These are phyloP conservation scores for Pseudogymnoascus sp. DNA, from an alignment of 2,329 filamentous ascomycete genomes.

Conservation along the genomic window DNA sequence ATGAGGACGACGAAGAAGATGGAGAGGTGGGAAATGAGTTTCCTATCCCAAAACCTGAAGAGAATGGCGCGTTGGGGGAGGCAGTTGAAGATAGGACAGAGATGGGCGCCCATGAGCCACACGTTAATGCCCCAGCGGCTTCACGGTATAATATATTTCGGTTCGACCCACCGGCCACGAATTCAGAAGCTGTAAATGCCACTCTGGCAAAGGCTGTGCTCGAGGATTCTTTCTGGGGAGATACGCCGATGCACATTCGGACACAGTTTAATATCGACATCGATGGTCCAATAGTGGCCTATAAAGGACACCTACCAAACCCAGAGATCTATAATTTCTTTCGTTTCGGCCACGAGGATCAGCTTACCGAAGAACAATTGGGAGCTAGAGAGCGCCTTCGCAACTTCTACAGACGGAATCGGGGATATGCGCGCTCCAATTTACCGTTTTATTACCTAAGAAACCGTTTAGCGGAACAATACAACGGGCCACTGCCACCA, in stretches of 20 bases:
- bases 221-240: background rate
- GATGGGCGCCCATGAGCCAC: background rate
- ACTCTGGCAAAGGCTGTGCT: background rate
- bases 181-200: background rate
- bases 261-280: background rate
- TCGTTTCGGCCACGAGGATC: background rate
- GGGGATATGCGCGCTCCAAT: background rate
- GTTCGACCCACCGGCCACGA: background rate
- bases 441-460: background rate
- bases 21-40: background rate
- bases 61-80: conserved; percentile 19
- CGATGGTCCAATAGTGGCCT: background rate
- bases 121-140: background rate
- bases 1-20: conserved; percentile 10
- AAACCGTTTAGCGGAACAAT: conserved; percentile 11
- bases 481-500: background rate
- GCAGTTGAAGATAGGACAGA: conserved; percentile 20
- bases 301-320: background rate
- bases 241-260: background rate
- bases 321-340: background rate
- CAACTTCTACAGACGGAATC: background rate
- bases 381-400: background rate
- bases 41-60: conserved; percentile 13
- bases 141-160: background rate
- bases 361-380: background rate